These are phyloP conservation scores for Cyclostephanos tholiformis DNA, from an alignment of 108 stramenopile genomes.

Conservation along the genomic window DNA sequence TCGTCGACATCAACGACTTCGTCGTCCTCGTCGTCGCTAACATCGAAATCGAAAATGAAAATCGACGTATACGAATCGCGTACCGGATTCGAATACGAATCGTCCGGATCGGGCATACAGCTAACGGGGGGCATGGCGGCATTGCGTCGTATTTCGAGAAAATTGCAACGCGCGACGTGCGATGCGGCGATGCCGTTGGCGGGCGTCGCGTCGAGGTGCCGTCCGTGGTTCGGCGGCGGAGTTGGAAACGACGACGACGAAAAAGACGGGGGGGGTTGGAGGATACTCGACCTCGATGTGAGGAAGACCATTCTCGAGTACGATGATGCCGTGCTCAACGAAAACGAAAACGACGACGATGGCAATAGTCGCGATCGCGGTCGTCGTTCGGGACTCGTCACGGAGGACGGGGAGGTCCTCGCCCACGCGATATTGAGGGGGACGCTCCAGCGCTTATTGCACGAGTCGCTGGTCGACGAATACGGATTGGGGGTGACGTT, in stretches of 20 bases:
- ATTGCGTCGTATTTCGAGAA: constrained; percentile 62
- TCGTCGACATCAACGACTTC: neutral
- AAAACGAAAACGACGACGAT: neutral
- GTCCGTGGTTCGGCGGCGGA: constrained; percentile 56
- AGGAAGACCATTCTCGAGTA: constrained; percentile 49
- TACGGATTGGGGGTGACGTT: constrained; percentile 46
- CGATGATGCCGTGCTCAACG: neutral
- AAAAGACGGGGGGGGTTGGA: constrained; percentile 25
- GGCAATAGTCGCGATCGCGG: neutral
- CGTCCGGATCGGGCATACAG: constrained; percentile 68
- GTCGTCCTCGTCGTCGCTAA: no score
- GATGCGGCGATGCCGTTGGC: constrained; percentile 61
- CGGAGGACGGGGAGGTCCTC: constrained; percentile 42
- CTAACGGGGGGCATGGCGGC: constrained; percentile 68
- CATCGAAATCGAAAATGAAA: constrained; percentile 17
- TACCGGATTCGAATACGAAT: neutral
- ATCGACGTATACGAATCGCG: constrained; percentile 49
- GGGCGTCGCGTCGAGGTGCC: constrained; percentile 52
- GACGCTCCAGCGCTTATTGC: constrained; percentile 65
- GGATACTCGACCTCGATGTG: constrained; percentile 58
- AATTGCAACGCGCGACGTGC: constrained; percentile 52
- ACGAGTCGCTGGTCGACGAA: constrained; percentile 52
- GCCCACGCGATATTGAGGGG: constrained; percentile 75
- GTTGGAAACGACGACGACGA: constrained; percentile 26
- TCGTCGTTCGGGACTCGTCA: constrained; percentile 18